Percentiles rank a stretch among this genome's conserved stretches.
Conservation (phyloP, 2,329 filamentous ascomycete genomes). For the Epichloe bromicola region DNA sequence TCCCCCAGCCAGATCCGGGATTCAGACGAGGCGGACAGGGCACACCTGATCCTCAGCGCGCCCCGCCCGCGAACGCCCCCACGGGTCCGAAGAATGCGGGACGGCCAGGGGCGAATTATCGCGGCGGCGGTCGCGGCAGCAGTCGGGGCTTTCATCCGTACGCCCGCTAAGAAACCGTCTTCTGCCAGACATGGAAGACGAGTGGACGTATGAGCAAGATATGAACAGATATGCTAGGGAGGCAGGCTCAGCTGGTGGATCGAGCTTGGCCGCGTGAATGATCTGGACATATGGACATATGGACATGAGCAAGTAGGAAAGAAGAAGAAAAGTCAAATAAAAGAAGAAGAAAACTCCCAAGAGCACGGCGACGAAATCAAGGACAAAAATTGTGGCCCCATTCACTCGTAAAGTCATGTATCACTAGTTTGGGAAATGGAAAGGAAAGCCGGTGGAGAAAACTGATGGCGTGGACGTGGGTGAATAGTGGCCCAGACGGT, state of each 20-base stretch:
- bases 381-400: no score
- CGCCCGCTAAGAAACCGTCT: conserved; percentile 18
- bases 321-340: background rate
- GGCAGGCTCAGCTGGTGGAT: no score
- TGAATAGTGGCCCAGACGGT: no score
- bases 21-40: conserved; percentile 28
- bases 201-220: no score
- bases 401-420: background rate
- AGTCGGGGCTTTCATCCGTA: conserved; percentile 74
- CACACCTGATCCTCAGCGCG: conserved; percentile 30
- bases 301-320: background rate
- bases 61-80: conserved; percentile 50
- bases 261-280: no score
- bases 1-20: conserved; percentile 66
- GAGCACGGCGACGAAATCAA: no score
- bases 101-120: conserved; percentile 82
- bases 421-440: background rate
- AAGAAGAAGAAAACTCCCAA: background rate
- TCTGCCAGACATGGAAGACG: no score
- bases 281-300: no score
- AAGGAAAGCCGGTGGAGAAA: background rate
- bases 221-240: no score
- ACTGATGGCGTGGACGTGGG: no score
- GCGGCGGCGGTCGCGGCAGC: conserved; percentile 70
- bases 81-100: conserved; percentile 95